Conservation (phyloP, 2,329 filamentous ascomycete genomes). For the Emericellopsis atlantica region DNA sequence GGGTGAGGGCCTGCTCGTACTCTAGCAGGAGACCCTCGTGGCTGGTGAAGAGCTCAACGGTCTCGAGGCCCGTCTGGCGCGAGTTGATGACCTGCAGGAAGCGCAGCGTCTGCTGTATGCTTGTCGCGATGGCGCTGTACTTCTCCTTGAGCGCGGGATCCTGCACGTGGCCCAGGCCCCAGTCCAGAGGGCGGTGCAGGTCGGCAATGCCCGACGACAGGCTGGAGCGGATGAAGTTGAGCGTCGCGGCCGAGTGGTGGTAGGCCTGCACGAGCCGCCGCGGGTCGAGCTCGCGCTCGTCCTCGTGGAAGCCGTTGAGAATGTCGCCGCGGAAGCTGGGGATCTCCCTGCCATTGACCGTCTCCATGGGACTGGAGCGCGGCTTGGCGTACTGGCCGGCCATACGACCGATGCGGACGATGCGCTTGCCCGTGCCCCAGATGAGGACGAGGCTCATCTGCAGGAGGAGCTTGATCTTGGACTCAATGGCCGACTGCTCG, state of each 20-base stretch:
- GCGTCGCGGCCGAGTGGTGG: slow-evolving; percentile 86
- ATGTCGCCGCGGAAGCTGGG: slow-evolving; percentile 93
- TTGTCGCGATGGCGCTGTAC: slow-evolving; percentile 73
- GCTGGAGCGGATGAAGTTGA: slow-evolving; percentile 83
- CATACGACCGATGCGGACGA: slow-evolving; percentile 91
- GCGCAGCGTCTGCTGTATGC: slow-evolving; percentile 79
- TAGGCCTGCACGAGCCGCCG: slow-evolving; percentile 77
- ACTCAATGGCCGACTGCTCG: slow-evolving; percentile 75
- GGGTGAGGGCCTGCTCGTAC: slow-evolving; percentile 82
- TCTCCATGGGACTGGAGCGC: slow-evolving; percentile 76
- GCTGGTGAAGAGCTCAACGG: slow-evolving; percentile 88
- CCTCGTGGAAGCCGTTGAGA: slow-evolving; percentile 71
- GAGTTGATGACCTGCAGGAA: slow-evolving; percentile 94
- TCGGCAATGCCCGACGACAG: slow-evolving; percentile 84
- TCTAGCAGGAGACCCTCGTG: slow-evolving; percentile 91
- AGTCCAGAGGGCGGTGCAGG: slow-evolving; percentile 85
- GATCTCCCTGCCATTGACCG: slow-evolving; percentile 65
- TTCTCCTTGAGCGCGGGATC: slow-evolving; percentile 74
- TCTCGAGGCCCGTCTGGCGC: slow-evolving; percentile 71
- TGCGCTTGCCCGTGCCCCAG: slow-evolving; percentile 69
- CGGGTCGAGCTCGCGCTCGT: slow-evolving; percentile 72
- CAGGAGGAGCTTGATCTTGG: slow-evolving; percentile 89
- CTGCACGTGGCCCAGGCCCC: slow-evolving; percentile 83
- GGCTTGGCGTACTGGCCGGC: slow-evolving; percentile 97
- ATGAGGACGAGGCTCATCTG: slow-evolving; percentile 96